A percentile compares a stretch with the other conserved stretches of the same genome.
Evolutionary conservation across 2,329 filamentous ascomycete genomes (phyloP).

Genomic region (Fusarium drepaniforme): DNA sequence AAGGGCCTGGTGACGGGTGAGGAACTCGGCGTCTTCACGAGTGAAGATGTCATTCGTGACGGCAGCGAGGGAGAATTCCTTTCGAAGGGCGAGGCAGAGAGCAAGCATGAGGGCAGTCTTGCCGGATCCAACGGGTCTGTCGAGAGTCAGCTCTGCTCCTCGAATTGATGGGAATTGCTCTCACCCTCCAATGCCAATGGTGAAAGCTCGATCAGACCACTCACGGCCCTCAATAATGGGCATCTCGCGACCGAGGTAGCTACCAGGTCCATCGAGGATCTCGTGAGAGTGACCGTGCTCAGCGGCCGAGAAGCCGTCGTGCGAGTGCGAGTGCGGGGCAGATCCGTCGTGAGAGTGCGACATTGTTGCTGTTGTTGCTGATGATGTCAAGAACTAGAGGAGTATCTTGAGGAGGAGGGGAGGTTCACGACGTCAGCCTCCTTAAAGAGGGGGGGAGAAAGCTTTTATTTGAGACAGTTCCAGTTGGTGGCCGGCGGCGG

Average conservation of each 20-base stretch:
- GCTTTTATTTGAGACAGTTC: slow-evolving; percentile 19
- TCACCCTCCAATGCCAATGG: slow-evolving; percentile 97
- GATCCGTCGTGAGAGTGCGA: slow-evolving; percentile 66
- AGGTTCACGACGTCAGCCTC: not conserved
- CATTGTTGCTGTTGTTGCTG: slow-evolving; percentile 42
- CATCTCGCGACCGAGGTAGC: slow-evolving; percentile 91
- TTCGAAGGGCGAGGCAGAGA: slow-evolving; percentile 86
- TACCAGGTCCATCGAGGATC: slow-evolving; percentile 93
- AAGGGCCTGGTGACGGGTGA: slow-evolving; percentile 87
- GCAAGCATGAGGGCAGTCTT: slow-evolving; percentile 98
- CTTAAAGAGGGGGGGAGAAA: slow-evolving; percentile 16
- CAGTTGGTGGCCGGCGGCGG: not conserved
- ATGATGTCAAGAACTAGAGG: not conserved
- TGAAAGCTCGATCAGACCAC: slow-evolving; percentile 92
- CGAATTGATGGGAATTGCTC: slow-evolving; percentile 36
- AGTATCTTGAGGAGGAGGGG: not conserved
- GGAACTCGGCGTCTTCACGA: slow-evolving; percentile 96
- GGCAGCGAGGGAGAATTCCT: slow-evolving; percentile 87
- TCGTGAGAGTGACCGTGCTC: slow-evolving; percentile 97
- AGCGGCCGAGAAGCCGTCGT: slow-evolving; percentile 65
- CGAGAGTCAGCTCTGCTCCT: not conserved
- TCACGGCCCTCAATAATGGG: slow-evolving; percentile 89
- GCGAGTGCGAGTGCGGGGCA: slow-evolving; percentile 68
- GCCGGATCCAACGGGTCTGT: slow-evolving; percentile 92
- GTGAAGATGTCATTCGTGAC: slow-evolving; percentile 99